Evolutionary conservation across 108 stramenopile species (phyloP), one percentile per base, ranked within the genome.

Genomic region (Poteriospumella lacustris): DNA sequence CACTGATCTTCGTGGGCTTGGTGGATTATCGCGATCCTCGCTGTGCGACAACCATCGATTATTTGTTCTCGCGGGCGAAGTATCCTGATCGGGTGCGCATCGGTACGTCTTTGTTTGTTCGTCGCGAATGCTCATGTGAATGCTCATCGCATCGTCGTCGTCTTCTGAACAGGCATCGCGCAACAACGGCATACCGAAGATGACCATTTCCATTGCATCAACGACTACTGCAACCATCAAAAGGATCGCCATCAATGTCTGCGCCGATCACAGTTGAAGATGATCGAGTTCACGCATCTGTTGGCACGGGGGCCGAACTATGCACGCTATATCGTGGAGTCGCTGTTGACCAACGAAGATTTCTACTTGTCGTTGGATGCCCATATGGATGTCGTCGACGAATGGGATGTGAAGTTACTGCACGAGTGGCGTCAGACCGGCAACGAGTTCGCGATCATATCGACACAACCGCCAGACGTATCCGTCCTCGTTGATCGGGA

Each of bases 331-430:
- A 3, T 80, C 19, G 78, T 80, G 77, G 76, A 9, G 12, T 2
- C 91, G 67, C 58, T 94, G 36, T 79, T 97, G 69, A 89, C 92
- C 38, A 93, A 95, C 76, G 95, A 97, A 89, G 94, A 97, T 80
- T 97, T 94, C 80, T 97, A 95, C 89, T 90, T 97, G 91, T 93
- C 96, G 83, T 91, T 92, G 52, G 95, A 95, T 90, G 87, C 95
- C 1, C 93, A 95, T 77, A 90, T 88, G 58, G 85, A 89, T 60
- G 93, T 97, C 76, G 83, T 83, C 1, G 56, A 87, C 41, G 79
- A 87, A 29, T 97, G 96, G 96, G 96, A 97, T 79, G 79, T 59
- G 24, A 60, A 81, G 39, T 81, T 89, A 0, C 70, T 89, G 58
- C 29, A 86, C 24, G 87, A 94, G 77, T 97, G 93, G 93, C 80